Evolutionary conservation across 169 alveolate genomes (phyloP), one percentile per base, ranked within the genome.

Genomic region (Neospora caninum): DNA sequence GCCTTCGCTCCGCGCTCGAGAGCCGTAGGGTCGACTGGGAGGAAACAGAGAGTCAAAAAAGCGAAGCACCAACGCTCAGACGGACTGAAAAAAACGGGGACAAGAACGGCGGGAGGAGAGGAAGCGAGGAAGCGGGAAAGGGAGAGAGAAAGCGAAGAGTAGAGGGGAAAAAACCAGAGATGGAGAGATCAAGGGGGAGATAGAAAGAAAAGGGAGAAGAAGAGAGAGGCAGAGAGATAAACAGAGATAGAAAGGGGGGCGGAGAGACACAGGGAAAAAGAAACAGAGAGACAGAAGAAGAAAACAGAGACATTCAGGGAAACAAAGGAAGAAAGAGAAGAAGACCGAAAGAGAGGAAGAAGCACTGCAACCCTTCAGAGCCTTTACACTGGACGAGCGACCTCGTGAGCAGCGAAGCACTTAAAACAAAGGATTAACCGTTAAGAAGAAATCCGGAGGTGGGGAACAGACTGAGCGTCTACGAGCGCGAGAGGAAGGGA

Each of bases 1-100:
- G 99, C 99, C 97, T 98, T 97, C 10, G 99, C 99, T 41, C 99
- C 99, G 92, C 99, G 97, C 97, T 99, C 99, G 88, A 99, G 97
- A 0, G 99, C 99, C 0, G 99, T 96, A 10, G 99, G 99, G 95
- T 99, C 99, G 95, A 99, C 96, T 94, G 95, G 80, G 29, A 93
- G 91, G 9, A 91, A 29, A 88, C 93, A 27, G 70, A 80, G 42
- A 80, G 78, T 25, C 78, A 92, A 49, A 69, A 58, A 16, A 22
- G 39, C 41, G 73, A 67, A 10, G 82, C 83, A 31, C 91, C 43
- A 13, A 86, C 53, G n/a, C 18, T 10, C 0, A 25, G 86, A 78
- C 86, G 31, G 25, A 22, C 73, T 4, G 73, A 64, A 64, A 22
- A 64, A 64, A 22, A 64, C 34, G n/a, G 20, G 20, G 73, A 29